Conservation (phyloP, 2,329 filamentous ascomycete species). For the Colletotrichum aenigma region DNA sequence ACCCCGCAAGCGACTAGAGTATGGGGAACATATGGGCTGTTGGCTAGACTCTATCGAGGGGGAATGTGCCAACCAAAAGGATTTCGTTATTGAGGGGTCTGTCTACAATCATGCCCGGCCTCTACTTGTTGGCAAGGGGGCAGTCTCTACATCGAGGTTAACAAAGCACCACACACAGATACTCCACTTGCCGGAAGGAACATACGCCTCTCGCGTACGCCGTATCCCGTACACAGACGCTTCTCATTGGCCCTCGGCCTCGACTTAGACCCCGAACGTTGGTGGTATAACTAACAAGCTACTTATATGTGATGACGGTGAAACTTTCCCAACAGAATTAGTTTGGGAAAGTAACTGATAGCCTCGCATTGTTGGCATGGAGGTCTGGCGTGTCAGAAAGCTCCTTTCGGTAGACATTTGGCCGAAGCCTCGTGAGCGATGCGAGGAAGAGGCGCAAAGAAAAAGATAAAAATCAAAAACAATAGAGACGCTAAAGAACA, state of each 20-base stretch:
- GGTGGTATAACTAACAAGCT: no score
- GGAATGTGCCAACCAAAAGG: no score
- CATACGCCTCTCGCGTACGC: neutral
- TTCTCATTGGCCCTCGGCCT: neutral
- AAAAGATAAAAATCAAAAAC: no score
- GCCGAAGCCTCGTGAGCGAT: neutral
- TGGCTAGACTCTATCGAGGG: neutral
- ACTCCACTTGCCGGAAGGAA: neutral
- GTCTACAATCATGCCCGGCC: no score
- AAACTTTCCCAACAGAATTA: neutral
- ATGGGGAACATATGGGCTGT: neutral
- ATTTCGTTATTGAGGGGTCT: no score
- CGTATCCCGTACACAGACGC: neutral
- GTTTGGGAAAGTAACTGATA: neutral
- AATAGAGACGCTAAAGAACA: no score
- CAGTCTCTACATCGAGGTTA: neutral
- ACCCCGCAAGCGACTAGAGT: neutral
- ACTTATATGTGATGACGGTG: neutral
- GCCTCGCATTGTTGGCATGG: rapidly evolving
- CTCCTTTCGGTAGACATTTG: neutral
- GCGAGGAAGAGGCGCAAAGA: no score
- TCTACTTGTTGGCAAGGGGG: neutral
- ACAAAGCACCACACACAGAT: neutral
- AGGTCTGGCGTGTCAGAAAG: no score
- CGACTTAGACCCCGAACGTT: neutral